Conservation (phyloP, 768 basidiomycete genomes). For the Suillus subalutaceus region DNA sequence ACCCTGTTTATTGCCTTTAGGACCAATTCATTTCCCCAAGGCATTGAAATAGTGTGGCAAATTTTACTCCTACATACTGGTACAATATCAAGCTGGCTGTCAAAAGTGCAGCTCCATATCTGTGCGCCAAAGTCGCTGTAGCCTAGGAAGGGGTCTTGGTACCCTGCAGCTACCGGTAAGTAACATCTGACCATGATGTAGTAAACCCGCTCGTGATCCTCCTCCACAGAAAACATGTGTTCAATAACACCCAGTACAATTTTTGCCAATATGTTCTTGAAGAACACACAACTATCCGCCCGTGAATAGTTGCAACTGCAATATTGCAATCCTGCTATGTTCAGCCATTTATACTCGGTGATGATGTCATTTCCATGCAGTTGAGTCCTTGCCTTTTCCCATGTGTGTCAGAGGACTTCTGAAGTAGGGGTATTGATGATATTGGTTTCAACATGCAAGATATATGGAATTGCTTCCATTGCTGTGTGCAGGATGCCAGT, state of each 20-base stretch:
- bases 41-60: slow-evolving; percentile 10
- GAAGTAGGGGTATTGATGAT: neutral
- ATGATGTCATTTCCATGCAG: neutral
- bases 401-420: neutral
- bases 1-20: slow-evolving; percentile 5
- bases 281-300: no score
- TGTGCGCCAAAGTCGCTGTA: slow-evolving; percentile 13
- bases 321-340: slow-evolving; percentile 8
- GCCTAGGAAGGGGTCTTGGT: slow-evolving; percentile 12
- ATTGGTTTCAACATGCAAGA: neutral
- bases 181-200: neutral
- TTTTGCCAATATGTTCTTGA: no score
- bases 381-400: neutral
- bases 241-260: no score
- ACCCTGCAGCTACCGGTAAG: slow-evolving; percentile 6
- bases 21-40: slow-evolving; percentile 8
- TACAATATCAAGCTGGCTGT: slow-evolving; percentile 1
- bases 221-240: neutral
- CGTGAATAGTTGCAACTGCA: neutral
- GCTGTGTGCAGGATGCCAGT: neutral
- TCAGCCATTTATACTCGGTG: neutral
- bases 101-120: slow-evolving; percentile 6
- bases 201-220: neutral
- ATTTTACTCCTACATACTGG: neutral
- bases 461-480: neutral